Evolutionary conservation across 2,329 filamentous ascomycete genomes (phyloP).

Genomic region (Fusarium avenaceum): DNA sequence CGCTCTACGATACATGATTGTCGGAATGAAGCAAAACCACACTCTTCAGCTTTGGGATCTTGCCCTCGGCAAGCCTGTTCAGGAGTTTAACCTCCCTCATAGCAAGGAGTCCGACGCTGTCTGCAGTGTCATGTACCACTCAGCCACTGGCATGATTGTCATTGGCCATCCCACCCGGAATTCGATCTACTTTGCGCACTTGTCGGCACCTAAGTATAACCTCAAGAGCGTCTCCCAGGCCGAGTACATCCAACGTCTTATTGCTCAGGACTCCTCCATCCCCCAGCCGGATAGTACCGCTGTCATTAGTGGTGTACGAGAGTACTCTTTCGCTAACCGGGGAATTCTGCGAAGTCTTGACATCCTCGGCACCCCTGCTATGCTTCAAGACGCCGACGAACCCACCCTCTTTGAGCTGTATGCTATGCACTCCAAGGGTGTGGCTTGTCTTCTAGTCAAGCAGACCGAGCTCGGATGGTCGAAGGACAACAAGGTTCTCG

Average conservation of each 20-base stretch:
- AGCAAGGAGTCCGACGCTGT: slow-evolving; percentile 97
- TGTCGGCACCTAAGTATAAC: slow-evolving; percentile 94
- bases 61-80: slow-evolving; percentile 92
- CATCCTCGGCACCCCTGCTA: slow-evolving; percentile 80
- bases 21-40: slow-evolving; percentile 99
- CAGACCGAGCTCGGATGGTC: slow-evolving; percentile 94
- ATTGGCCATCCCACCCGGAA: slow-evolving; percentile 97
- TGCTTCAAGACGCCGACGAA: slow-evolving; percentile 74
- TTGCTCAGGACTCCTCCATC: slow-evolving; percentile 77
- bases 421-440: slow-evolving; percentile 96
- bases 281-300: slow-evolving; percentile 94
- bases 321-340: slow-evolving; percentile 91
- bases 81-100: slow-evolving; percentile 96
- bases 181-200: slow-evolving; percentile 95
- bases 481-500: slow-evolving; percentile 87
- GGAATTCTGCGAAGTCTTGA: slow-evolving; percentile 91
- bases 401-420: slow-evolving; percentile 92
- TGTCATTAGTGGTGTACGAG: slow-evolving; percentile 95
- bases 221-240: slow-evolving; percentile 87
- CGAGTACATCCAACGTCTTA: slow-evolving; percentile 84
- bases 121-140: slow-evolving; percentile 95
- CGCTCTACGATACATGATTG: slow-evolving; percentile 93
- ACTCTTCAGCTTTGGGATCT: slow-evolving; percentile 99
- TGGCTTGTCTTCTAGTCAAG: slow-evolving; percentile 89
- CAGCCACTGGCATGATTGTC: slow-evolving; percentile 90